Percentiles rank a stretch among this genome's conserved stretches.
These are phyloP conservation scores for Cadophora luteo-olivacea DNA, from an alignment of 2,329 filamentous ascomycete genomes.

Conservation along the genomic window DNA sequence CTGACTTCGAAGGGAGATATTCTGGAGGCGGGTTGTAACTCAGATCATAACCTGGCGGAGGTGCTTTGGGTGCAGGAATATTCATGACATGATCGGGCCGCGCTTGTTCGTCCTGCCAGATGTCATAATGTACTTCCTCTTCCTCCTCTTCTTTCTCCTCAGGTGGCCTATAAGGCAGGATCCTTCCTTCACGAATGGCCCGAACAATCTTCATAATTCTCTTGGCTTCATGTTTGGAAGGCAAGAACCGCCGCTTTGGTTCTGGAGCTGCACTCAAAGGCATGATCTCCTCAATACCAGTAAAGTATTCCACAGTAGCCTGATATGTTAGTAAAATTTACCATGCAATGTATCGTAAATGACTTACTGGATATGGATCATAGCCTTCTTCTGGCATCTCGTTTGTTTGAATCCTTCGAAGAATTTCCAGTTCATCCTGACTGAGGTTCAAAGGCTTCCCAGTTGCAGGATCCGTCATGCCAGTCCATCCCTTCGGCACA, in stretches of 20 bases:
- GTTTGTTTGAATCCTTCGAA: slow-evolving; percentile 88
- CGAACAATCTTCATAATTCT: slow-evolving; percentile 96
- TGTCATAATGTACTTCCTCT: slow-evolving; percentile 75
- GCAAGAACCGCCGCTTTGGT: slow-evolving; percentile 92
- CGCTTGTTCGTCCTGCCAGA: slow-evolving; percentile 93
- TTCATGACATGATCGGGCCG: slow-evolving; percentile 90
- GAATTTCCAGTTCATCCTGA: slow-evolving; percentile 85
- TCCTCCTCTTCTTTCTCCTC: slow-evolving; percentile 75
- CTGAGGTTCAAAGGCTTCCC: slow-evolving; percentile 90
- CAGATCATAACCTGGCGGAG: slow-evolving; percentile 92
- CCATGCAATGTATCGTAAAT: not conserved
- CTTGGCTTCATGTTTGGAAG: slow-evolving; percentile 96
- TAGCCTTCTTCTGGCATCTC: slow-evolving; percentile 88
- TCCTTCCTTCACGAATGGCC: slow-evolving; percentile 92
- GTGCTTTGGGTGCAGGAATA: slow-evolving; percentile 89
- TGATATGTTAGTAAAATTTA: slow-evolving; percentile 44
- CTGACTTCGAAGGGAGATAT: slow-evolving; percentile 86
- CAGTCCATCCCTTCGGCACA: slow-evolving; percentile 96
- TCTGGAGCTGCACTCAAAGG: slow-evolving; percentile 93
- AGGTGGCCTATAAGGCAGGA: slow-evolving; percentile 85
- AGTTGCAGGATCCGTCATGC: slow-evolving; percentile 90
- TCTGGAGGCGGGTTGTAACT: slow-evolving; percentile 96
- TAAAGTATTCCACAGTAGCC: slow-evolving; percentile 94
- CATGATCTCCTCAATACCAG: slow-evolving; percentile 89
- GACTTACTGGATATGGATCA: slow-evolving; percentile 82